A percentile compares a stretch with the other conserved stretches of the same genome.
Conservation (phyloP, 2,329 filamentous ascomycete species). For the Emergomyces pasteurianus region DNA sequence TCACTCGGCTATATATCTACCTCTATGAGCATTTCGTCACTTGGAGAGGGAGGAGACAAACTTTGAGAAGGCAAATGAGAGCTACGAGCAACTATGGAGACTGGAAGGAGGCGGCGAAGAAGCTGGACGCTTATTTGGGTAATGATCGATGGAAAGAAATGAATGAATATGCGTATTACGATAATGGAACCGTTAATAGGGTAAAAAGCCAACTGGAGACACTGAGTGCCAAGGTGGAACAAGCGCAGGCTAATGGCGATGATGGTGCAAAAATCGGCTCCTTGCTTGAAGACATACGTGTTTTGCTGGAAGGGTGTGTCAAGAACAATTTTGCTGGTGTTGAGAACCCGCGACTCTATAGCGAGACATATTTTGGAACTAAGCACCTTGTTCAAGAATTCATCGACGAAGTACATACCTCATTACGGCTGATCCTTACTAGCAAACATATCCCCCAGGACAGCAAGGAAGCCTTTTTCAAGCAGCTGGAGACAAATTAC, state of each 20-base stretch:
- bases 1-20: slow-evolving; percentile 80
- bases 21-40: slow-evolving; percentile 83
- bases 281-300: slow-evolving; percentile 62
- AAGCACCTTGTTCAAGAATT: slow-evolving; percentile 87
- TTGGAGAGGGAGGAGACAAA: slow-evolving; percentile 71
- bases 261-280: slow-evolving; percentile 26
- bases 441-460: slow-evolving; percentile 57
- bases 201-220: slow-evolving; percentile 61
- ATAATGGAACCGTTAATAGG: slow-evolving; percentile 67
- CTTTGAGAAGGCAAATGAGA: slow-evolving; percentile 58
- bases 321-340: slow-evolving; percentile 97
- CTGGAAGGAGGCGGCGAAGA: slow-evolving; percentile 69
- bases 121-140: slow-evolving; percentile 68
- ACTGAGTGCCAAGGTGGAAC: slow-evolving; percentile 29
- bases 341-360: slow-evolving; percentile 89
- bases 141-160: slow-evolving; percentile 44
- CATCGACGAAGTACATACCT: slow-evolving; percentile 54
- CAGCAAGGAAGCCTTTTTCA: slow-evolving; percentile 72
- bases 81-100: slow-evolving; percentile 63
- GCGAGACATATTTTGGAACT: slow-evolving; percentile 95
- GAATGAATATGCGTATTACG: slow-evolving; percentile 65
- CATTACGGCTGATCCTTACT: slow-evolving; percentile 54
- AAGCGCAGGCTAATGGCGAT: slow-evolving; percentile 20
- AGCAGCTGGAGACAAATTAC: slow-evolving; percentile 79
- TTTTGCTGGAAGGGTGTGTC: slow-evolving; percentile 74